A percentile compares a stretch with the other conserved stretches of the same genome.
These are phyloP conservation scores for Luffa acutangula DNA, from an alignment of 306 rosid species.

Conservation along the genomic window DNA sequence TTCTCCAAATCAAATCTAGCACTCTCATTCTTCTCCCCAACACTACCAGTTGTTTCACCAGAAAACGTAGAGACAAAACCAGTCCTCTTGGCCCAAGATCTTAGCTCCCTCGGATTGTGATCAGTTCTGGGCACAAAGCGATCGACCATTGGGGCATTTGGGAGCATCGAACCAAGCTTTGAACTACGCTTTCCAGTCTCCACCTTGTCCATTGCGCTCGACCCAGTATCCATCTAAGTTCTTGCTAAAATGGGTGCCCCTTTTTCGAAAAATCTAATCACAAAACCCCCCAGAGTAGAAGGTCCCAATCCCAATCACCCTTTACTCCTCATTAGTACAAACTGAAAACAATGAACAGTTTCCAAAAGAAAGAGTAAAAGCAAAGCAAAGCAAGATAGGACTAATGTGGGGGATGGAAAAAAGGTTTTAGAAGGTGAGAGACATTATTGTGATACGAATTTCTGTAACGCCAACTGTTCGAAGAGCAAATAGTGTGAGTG, in stretches of 20 bases:
- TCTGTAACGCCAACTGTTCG: background rate
- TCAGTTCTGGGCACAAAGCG: slow-evolving; percentile 59
- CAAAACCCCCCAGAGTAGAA: background rate
- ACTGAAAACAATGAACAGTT: background rate
- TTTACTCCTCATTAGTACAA: background rate
- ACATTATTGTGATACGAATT: slow-evolving; percentile 4
- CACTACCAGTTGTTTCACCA: slow-evolving; percentile 46
- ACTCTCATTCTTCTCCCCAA: slow-evolving; percentile 40
- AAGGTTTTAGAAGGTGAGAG: background rate
- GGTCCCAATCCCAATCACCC: background rate
- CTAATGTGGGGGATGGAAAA: slow-evolving; percentile 1
- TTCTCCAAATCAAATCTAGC: slow-evolving; percentile 41
- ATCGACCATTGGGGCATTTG: slow-evolving; percentile 29
- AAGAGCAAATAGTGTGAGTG: slow-evolving; percentile 1
- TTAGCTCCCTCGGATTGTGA: slow-evolving; percentile 63
- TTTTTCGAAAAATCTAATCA: slow-evolving; percentile 3
- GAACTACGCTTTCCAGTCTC: slow-evolving; percentile 20
- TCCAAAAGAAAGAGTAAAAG: slow-evolving; percentile 25
- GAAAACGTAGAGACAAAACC: slow-evolving; percentile 82
- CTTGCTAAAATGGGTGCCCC: slow-evolving; percentile 15
- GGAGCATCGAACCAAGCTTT: slow-evolving; percentile 22
- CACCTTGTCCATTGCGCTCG: slow-evolving; percentile 22
- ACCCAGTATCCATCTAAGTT: slow-evolving; percentile 41
- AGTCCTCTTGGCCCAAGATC: slow-evolving; percentile 84
- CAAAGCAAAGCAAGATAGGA: slow-evolving; percentile 33